Conservation (phyloP, 306 rosid species). For the Canavalia gladiata region DNA sequence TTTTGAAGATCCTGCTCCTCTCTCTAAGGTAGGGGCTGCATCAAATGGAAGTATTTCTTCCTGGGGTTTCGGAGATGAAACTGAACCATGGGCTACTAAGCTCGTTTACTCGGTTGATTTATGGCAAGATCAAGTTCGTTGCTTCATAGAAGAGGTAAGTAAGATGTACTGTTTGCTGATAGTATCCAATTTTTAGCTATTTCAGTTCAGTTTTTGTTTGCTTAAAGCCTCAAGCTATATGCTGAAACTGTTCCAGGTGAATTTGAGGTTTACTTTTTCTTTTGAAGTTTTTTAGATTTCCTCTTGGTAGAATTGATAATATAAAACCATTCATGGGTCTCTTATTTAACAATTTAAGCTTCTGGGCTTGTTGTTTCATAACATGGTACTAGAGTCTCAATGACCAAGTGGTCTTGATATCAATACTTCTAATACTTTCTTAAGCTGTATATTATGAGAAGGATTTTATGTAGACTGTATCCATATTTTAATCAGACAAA, state of each 20-base stretch:
- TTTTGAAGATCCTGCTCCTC: constrained; percentile 79
- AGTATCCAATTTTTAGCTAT: neutral
- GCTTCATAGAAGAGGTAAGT: constrained; percentile 79
- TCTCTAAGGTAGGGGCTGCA: constrained; percentile 47
- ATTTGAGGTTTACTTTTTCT: neutral
- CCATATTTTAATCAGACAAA: constrained; percentile 12
- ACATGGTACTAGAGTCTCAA: neutral
- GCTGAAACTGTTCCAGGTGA: neutral
- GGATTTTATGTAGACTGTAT: neutral
- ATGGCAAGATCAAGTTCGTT: constrained; percentile 85
- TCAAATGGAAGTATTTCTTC: constrained; percentile 48
- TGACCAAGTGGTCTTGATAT: neutral
- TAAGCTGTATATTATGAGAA: neutral
- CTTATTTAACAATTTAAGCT: neutral
- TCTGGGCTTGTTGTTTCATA: neutral
- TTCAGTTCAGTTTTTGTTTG: constrained; percentile 1
- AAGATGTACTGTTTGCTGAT: constrained; percentile 21
- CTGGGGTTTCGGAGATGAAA: constrained; percentile 90
- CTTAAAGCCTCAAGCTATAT: neutral
- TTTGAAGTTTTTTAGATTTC: constrained; percentile 3
- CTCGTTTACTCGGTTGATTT: constrained; percentile 89
- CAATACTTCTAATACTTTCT: neutral
- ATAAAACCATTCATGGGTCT: neutral
- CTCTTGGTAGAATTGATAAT: neutral
- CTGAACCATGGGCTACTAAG: constrained; percentile 85